These are phyloP conservation scores for Rhizopus sp. DNA, from an alignment of 371 early-diverging fungal genomes.

Conservation along the genomic window DNA sequence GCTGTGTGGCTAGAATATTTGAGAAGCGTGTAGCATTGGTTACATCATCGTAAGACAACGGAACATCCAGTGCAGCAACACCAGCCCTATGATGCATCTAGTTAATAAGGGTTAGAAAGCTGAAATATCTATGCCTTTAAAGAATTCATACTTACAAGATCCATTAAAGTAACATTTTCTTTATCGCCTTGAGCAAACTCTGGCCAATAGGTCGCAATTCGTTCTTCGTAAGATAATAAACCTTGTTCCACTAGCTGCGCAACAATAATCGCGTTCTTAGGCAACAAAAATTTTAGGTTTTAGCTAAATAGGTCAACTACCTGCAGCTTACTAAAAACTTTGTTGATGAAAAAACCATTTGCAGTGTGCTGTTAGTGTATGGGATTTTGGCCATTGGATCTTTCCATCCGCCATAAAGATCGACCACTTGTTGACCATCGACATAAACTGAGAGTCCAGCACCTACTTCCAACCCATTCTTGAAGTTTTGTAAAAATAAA, in stretches of 20 bases:
- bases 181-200: constrained; percentile 77
- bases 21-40: constrained; percentile 39
- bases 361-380: constrained; percentile 60
- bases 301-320: no score
- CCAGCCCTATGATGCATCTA: constrained; percentile 69
- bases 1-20: constrained; percentile 54
- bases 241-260: constrained; percentile 65
- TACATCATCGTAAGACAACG: constrained; percentile 32
- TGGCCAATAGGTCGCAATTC: constrained; percentile 71
- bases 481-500: constrained; percentile 37
- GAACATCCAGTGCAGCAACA: constrained; percentile 56
- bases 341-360: constrained; percentile 68
- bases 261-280: constrained; percentile 52
- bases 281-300: background rate
- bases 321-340: constrained; percentile 53
- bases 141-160: constrained; percentile 35
- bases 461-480: constrained; percentile 50
- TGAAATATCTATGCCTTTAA: no score
- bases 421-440: constrained; percentile 59
- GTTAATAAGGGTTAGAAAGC: background rate
- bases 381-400: constrained; percentile 36
- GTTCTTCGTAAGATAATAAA: constrained; percentile 52
- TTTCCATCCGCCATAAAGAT: constrained; percentile 68
- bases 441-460: constrained; percentile 56
- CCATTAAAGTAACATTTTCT: constrained; percentile 65